Base-by-base conservation (phyloP, 495 filamentous ascomycete genomes). In the Acidiella bohemica region DNA sequence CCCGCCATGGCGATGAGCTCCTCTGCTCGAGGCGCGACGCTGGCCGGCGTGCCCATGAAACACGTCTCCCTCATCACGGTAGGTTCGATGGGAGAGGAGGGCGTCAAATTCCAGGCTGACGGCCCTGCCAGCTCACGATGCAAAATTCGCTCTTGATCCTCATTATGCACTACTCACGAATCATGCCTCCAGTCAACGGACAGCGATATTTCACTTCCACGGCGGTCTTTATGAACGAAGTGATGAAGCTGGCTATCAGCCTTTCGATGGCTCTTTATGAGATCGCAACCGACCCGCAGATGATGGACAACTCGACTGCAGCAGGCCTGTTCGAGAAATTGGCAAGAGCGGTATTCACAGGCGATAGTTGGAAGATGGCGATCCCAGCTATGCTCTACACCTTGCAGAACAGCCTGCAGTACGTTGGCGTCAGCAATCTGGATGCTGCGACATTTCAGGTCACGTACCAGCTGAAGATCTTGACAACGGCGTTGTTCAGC, bases 301-400 rank as follows among this genome's bases (percentile, higher is more conserved):
- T 81, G 13, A 74, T 82, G 9, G 74, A 83, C 4, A 76, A 79
- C 5, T 78, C 83, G 34, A 80, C 88, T 7, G 78, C 78, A 19
- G 81, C 81, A 2, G 76, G 80, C 17, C 70, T 93, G 17, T 78
- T 93, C 59, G 73, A 73, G 46, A 76, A 82, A 46, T 73, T 96
- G n/a, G 78, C 72, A 49, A 72, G 67, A 32, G 73, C 80, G 11
- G 78, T 94, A 0, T 93, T 95, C 55, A 79, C 81, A 2, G 77
- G 80, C n/a, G 90, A 97, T 50, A 83, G 84, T 51, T 97, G 90
- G 90, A 95, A 95, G 59, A 56, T 97, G 47, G 85, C 84, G 4
- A 80, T 96, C 26, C 88, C 90, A 0, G 90, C 86, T 6, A 69
- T 74, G 29, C 67, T 96, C 2, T 95, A 93, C 54, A 93, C 90